A percentile compares a stretch with the other conserved stretches of the same genome.
Conservation (phyloP, 768 basidiomycete genomes). For the Suillus ampliporus region DNA sequence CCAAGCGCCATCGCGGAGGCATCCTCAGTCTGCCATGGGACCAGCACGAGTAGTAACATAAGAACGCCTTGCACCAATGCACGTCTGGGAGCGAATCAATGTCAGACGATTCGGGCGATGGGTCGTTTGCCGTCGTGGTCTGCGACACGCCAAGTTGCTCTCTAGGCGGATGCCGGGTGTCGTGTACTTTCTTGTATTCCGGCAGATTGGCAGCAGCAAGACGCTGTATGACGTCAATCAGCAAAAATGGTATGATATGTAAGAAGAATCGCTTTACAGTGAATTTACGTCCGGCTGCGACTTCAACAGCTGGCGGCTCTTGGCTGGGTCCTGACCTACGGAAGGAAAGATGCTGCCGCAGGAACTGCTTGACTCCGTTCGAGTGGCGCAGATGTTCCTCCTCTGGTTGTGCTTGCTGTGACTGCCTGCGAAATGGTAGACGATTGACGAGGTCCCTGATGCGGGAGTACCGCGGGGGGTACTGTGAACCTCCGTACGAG, state of each 20-base stretch:
- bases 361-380: neutral
- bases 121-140: neutral
- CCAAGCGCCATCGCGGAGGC: neutral
- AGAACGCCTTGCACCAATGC: neutral
- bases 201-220: neutral
- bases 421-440: neutral
- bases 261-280: neutral
- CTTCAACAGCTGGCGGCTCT: neutral
- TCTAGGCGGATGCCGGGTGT: neutral
- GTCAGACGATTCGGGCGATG: neutral
- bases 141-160: neutral
- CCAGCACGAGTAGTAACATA: conserved; percentile 2
- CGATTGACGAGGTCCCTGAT: neutral
- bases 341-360: neutral
- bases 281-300: conserved; percentile 3
- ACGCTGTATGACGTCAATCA: neutral
- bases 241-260: no score
- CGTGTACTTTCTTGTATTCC: conserved; percentile 1
- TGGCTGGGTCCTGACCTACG: neutral
- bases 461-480: neutral
- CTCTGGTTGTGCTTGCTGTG: neutral
- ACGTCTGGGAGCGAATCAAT: neutral
- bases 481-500: neutral
- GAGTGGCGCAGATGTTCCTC: neutral
- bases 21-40: conserved; percentile 3